Evolutionary conservation across 805 yeast genomes (phyloP).

Genomic region (Ogataea allantospora): DNA sequence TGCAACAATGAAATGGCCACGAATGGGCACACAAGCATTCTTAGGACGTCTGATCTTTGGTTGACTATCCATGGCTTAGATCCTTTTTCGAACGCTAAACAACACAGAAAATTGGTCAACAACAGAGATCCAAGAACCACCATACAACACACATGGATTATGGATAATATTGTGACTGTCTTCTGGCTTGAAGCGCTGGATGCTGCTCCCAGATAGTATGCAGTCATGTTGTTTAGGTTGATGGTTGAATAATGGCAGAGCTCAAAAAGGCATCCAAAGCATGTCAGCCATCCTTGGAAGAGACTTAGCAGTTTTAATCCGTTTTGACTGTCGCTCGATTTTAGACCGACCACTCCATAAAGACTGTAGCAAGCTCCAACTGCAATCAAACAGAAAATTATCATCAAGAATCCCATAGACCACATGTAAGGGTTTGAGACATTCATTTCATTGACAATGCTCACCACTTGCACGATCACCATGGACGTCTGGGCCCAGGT

Average conservation of each 20-base stretch:
- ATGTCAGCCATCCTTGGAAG: slow-evolving; percentile 22
- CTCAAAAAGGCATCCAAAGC: slow-evolving; percentile 25
- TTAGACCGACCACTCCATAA: background rate
- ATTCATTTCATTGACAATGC: slow-evolving; percentile 10
- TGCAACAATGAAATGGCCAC: slow-evolving; percentile 17
- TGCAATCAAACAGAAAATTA: slow-evolving; percentile 6
- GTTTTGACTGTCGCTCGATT: slow-evolving; percentile 6
- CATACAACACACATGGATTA: slow-evolving; percentile 16
- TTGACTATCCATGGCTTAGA: slow-evolving; percentile 17
- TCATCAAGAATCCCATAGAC: slow-evolving; percentile 8
- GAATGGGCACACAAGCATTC: slow-evolving; percentile 16
- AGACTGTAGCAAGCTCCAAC: slow-evolving; percentile 12
- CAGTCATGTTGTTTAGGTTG: slow-evolving; percentile 17
- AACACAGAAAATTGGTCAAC: slow-evolving; percentile 18
- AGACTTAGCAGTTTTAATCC: slow-evolving; percentile 12
- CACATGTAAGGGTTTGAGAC: slow-evolving; percentile 12
- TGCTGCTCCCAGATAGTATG: slow-evolving; percentile 10
- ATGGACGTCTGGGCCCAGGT: slow-evolving; percentile 18
- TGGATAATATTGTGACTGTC: slow-evolving; percentile 3
- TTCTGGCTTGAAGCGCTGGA: background rate
- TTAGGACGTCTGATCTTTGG: slow-evolving; percentile 10
- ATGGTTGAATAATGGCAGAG: slow-evolving; percentile 25
- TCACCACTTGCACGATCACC: slow-evolving; percentile 15
- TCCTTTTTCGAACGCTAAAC: slow-evolving; percentile 10
- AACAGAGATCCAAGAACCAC: slow-evolving; percentile 19